Conservation (phyloP, 1,284 basidiomycete species). For the Rhodotorula sp. region DNA sequence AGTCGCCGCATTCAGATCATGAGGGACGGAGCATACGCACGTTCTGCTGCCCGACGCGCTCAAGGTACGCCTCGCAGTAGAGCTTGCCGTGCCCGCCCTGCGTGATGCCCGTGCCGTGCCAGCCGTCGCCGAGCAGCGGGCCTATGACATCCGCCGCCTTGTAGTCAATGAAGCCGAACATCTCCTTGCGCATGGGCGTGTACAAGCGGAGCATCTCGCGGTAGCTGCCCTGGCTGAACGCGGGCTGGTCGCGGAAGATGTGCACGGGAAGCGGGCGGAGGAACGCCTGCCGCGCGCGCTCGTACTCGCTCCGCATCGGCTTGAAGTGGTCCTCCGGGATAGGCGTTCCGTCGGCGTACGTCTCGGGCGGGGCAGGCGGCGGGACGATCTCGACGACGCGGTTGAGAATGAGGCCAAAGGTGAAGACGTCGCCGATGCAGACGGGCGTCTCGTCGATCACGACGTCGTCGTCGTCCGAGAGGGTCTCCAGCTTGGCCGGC, state of each 20-base stretch:
- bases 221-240: slow-evolving; percentile 51
- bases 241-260: slow-evolving; percentile 42
- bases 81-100: slow-evolving; percentile 66
- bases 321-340: slow-evolving; percentile 9
- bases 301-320: slow-evolving; percentile 46
- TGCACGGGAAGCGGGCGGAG: slow-evolving; percentile 23
- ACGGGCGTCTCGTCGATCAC: slow-evolving; percentile 53
- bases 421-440: slow-evolving; percentile 81
- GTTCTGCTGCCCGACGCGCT: slow-evolving; percentile 51
- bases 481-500: neutral
- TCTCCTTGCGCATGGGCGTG: slow-evolving; percentile 65
- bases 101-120: slow-evolving; percentile 54
- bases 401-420: slow-evolving; percentile 81
- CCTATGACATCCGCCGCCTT: slow-evolving; percentile 74
- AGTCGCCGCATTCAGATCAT: neutral
- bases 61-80: slow-evolving; percentile 68
- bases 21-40: slow-evolving; percentile 47
- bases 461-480: slow-evolving; percentile 33
- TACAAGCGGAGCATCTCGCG: slow-evolving; percentile 79
- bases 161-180: slow-evolving; percentile 83
- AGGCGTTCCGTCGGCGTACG: slow-evolving; percentile 35
- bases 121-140: slow-evolving; percentile 59
- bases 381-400: slow-evolving; percentile 70
- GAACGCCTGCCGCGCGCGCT: slow-evolving; percentile 35
- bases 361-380: slow-evolving; percentile 45